Evolutionary conservation across 805 yeast genomes (phyloP).

Genomic region (Helenozyma baotianmanensis): DNA sequence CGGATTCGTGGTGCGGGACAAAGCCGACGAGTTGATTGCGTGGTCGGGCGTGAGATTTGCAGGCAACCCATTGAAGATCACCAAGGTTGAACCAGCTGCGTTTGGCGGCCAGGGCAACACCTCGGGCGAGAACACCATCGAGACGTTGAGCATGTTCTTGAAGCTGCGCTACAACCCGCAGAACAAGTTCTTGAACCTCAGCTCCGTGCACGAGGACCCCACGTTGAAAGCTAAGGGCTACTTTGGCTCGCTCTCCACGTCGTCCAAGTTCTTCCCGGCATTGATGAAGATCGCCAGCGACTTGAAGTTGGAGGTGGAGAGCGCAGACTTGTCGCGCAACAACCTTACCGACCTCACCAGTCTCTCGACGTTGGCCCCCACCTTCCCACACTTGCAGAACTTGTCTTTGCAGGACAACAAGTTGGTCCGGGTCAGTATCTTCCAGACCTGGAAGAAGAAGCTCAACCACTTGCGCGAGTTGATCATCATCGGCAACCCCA

Average conservation of each 20-base stretch:
- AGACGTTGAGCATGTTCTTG: conserved; percentile 57
- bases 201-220: conserved; percentile 61
- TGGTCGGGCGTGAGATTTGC: conserved; percentile 83
- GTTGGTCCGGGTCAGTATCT: conserved; percentile 49
- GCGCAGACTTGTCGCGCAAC: conserved; percentile 63
- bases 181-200: conserved; percentile 63
- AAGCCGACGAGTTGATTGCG: conserved; percentile 54
- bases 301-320: conserved; percentile 53
- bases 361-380: conserved; percentile 60
- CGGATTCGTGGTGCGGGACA: conserved; percentile 55
- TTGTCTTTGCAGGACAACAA: conserved; percentile 76
- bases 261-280: conserved; percentile 85
- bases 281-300: conserved; percentile 74
- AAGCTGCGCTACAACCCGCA: conserved; percentile 62
- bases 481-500: conserved; percentile 74
- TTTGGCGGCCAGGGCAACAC: conserved; percentile 10
- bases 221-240: conserved; percentile 57
- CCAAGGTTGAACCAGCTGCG: conserved; percentile 22
- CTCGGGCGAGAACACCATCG: conserved; percentile 45
- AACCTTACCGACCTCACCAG: conserved; percentile 55
- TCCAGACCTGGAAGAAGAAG: conserved; percentile 77
- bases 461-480: conserved; percentile 71
- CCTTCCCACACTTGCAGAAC: conserved; percentile 74
- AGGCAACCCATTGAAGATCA: conserved; percentile 58
- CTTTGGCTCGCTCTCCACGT: conserved; percentile 54